Evolutionary conservation across 768 basidiomycete genomes (phyloP).

Genomic region (Fomitopsis serialis): DNA sequence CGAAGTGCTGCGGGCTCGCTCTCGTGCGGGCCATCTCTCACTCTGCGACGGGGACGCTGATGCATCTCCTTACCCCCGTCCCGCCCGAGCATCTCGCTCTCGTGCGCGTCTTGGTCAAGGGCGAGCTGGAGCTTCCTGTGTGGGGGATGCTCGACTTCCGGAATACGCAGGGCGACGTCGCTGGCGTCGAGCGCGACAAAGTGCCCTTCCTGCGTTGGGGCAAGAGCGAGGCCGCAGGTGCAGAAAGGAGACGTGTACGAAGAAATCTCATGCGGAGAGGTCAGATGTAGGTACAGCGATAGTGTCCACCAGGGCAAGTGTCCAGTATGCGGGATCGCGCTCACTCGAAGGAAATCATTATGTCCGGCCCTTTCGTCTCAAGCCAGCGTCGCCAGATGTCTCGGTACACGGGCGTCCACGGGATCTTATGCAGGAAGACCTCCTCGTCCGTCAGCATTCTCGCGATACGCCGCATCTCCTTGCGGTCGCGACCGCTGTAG

Average conservation of each 20-base stretch:
- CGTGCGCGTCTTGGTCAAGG: slow-evolving; percentile 62
- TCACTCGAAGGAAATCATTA: slow-evolving; percentile 30
- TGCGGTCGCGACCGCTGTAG: slow-evolving; percentile 32
- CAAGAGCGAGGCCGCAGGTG: slow-evolving; percentile 64
- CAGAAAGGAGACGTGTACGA: slow-evolving; percentile 65
- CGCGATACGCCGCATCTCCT: slow-evolving; percentile 37
- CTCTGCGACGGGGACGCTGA: slow-evolving; percentile 39
- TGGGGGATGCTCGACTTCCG: slow-evolving; percentile 82
- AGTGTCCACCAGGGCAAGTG: background rate
- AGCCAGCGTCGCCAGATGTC: slow-evolving; percentile 37
- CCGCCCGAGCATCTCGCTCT: slow-evolving; percentile 40
- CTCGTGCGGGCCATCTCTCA: slow-evolving; percentile 58
- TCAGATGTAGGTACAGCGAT: slow-evolving; percentile 43
- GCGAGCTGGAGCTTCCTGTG: slow-evolving; percentile 83
- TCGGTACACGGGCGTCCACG: slow-evolving; percentile 25
- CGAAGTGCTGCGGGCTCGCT: slow-evolving; percentile 70
- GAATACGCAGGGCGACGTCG: slow-evolving; percentile 40
- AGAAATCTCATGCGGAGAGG: slow-evolving; percentile 84
- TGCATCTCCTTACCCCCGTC: slow-evolving; percentile 83
- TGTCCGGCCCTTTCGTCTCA: slow-evolving; percentile 27
- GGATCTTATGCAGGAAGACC: slow-evolving; percentile 22
- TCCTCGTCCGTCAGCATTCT: slow-evolving; percentile 32
- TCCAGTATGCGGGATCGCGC: no score
- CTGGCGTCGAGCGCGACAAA: slow-evolving; percentile 46
- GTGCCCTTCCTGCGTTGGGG: slow-evolving; percentile 82